These are phyloP conservation scores for Cubamyces sp. DNA, from an alignment of 768 basidiomycete species.

Conservation along the genomic window DNA sequence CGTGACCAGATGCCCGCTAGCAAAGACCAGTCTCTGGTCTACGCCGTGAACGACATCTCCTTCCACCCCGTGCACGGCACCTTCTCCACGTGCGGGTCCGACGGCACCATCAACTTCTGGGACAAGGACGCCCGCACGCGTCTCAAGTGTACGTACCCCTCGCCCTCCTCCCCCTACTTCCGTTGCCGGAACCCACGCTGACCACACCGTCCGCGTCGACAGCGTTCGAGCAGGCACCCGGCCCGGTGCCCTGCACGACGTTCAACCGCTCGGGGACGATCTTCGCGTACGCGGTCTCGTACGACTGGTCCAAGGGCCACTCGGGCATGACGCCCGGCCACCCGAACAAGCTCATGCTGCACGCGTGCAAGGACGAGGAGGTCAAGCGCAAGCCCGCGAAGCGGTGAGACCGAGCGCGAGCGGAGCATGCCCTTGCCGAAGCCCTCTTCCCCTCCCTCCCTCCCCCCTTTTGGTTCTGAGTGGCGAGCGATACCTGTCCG, in stretches of 20 bases:
- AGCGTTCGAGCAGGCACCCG: conserved; percentile 77
- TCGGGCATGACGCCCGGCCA: conserved; percentile 74
- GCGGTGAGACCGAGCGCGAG: conserved; percentile 30
- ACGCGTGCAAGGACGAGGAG: conserved; percentile 86
- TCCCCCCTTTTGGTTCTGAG: too few species aligned
- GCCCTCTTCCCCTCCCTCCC: too few species aligned
- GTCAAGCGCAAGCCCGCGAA: conserved; percentile 63
- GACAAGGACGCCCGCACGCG: conserved; percentile 92
- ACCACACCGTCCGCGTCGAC: not conserved
- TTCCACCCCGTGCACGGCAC: conserved; percentile 61
- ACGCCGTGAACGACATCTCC: conserved; percentile 58
- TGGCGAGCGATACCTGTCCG: too few species aligned
- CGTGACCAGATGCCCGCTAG: conserved; percentile 38
- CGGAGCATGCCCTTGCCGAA: too few species aligned
- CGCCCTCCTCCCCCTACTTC: conserved; percentile 5
- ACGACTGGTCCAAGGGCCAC: conserved; percentile 94
- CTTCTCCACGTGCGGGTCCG: conserved; percentile 58
- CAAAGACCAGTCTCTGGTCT: conserved; percentile 52
- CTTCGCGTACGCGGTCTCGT: conserved; percentile 91
- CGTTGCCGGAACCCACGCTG: not conserved
- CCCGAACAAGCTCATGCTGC: conserved; percentile 83
- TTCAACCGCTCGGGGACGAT: conserved; percentile 90
- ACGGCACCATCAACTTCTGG: conserved; percentile 92
- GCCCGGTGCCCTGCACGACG: conserved; percentile 76
- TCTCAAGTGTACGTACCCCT: conserved; percentile 71